Evolutionary conservation across 1,139 yeast species (phyloP), one percentile per base, ranked within the genome.

Genomic region (Debaryomyces sp.): DNA sequence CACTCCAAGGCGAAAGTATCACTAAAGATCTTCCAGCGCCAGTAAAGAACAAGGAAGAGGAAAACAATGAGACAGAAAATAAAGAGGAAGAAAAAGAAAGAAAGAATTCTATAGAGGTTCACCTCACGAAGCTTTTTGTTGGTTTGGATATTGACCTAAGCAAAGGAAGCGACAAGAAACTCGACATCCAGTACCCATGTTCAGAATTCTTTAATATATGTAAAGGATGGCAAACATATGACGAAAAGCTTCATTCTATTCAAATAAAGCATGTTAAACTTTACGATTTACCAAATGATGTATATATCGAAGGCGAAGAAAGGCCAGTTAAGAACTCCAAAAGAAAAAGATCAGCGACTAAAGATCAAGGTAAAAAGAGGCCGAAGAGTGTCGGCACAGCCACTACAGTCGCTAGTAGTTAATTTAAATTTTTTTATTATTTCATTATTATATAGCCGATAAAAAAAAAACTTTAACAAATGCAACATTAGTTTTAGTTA

Each of bases 111-210:
- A 32, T 47, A 1, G 57, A 56, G 51, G 71, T 90, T 10, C 87
- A 86, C 63, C 68, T 92, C 8, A 86, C 96, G 12, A 86, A 89
- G 42, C 73, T 91, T 54, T 95, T 79, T 65, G 82, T 94, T 55
- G 99, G 98, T 0, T 70, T 94, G 45, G 85, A 85, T 40, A 77
- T 92, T 33, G 77, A 80, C 51, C 67, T 86, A 48, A 50, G 52
- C 33, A 67, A 63, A 30, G 78, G 61, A 13, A 80, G 77, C 10
- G 82, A 75, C 30, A 85, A 82, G 60, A 86, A 85, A 58, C 77
- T 94, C 53, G 97, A 94, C 63, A 87, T 94, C 46, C 96, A 90
- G 59, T 80, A 86, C 57, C 97, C 98, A 8, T 92, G 98, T 62
- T 80, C 90, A 17, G 99, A 94, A 53, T 94, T 92, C 64, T 89